phyloP scores from a whole-genome alignment of 805 yeast genomes.

The Pichia phayaonensis region DNA sequence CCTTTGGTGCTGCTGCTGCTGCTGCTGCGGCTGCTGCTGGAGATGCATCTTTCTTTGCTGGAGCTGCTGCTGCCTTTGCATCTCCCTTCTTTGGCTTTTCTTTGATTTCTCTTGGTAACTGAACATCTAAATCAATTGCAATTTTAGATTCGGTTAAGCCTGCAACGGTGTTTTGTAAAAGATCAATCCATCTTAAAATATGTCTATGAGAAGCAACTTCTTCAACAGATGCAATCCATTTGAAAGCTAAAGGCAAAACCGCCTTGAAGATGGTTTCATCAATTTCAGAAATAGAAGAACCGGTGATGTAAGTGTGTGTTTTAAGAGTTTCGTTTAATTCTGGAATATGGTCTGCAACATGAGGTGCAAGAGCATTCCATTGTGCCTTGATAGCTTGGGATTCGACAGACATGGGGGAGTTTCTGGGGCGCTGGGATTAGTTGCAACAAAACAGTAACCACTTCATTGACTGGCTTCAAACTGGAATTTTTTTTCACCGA shows the following conservation, averaged over 20 bases:
- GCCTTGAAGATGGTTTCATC: constrained; percentile 67
- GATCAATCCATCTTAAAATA: constrained; percentile 86
- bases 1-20: constrained; percentile 9
- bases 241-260: constrained; percentile 51
- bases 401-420: background rate
- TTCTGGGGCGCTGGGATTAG: too few relatives aligned
- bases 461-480: background rate
- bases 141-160: constrained; percentile 38
- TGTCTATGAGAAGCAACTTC: constrained; percentile 62
- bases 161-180: constrained; percentile 56
- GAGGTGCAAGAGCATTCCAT: constrained; percentile 61
- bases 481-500: background rate
- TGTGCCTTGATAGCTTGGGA: constrained; percentile 41
- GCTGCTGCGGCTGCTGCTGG: constrained; percentile 11
- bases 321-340: constrained; percentile 65
- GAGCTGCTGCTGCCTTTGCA: constrained; percentile 15
- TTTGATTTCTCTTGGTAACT: constrained; percentile 51
- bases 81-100: constrained; percentile 31
- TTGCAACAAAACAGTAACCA: too few relatives aligned
- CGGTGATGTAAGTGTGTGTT: constrained; percentile 62
- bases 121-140: constrained; percentile 49
- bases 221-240: constrained; percentile 42
- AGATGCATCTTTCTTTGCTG: constrained; percentile 8
- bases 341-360: constrained; percentile 41
- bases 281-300: constrained; percentile 56